Evolutionary conservation across 139 green algal species (phyloP).

Genomic region (Closterium sp.): DNA sequence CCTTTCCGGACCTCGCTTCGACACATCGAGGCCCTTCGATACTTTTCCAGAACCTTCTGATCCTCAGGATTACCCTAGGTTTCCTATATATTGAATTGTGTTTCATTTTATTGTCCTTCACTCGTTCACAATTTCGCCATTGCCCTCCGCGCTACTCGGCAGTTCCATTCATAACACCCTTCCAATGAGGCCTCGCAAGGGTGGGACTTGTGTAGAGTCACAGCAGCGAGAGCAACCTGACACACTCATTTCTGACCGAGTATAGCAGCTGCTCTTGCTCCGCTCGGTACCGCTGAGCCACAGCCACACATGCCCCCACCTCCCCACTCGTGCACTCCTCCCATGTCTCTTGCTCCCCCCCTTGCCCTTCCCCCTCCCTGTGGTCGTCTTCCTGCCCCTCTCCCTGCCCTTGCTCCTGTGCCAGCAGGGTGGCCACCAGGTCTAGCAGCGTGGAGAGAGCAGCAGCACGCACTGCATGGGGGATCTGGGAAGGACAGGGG

Average conservation of each 20-base stretch:
- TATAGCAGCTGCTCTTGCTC: not conserved
- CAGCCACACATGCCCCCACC: not conserved
- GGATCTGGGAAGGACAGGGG: not conserved
- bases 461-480: not conserved
- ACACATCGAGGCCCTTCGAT: too few species aligned
- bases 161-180: too few species aligned
- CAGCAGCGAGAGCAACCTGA: not conserved
- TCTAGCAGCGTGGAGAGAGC: not conserved
- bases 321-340: too few species aligned
- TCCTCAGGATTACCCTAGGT: too few species aligned
- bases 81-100: too few species aligned
- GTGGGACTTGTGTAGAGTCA: not conserved
- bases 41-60: too few species aligned
- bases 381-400: not conserved
- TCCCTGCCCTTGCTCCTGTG: not conserved
- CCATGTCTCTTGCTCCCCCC: too few species aligned
- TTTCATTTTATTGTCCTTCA: too few species aligned
- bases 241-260: not conserved
- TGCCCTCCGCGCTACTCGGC: too few species aligned
- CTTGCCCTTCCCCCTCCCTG: not conserved
- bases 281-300: not conserved
- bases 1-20: too few species aligned
- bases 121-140: too few species aligned
- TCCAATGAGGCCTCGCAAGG: too few species aligned
- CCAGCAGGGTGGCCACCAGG: not conserved